These are phyloP conservation scores for Deinandra increscens DNA, from an alignment of 129 eudicot species.

Conservation along the genomic window DNA sequence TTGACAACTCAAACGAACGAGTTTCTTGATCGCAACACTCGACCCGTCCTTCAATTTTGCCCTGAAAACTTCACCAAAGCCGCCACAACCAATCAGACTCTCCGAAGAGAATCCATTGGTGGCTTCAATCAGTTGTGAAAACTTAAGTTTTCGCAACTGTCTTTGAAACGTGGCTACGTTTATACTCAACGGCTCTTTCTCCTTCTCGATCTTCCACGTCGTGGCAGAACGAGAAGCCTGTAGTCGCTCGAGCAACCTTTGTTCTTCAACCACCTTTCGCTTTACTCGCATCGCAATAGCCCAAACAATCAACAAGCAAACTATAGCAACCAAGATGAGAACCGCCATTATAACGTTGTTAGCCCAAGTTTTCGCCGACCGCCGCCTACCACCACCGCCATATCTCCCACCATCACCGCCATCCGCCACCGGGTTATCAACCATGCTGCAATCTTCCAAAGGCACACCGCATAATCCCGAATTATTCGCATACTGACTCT, in stretches of 20 bases:
- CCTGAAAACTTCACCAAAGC: slow-evolving; percentile 79
- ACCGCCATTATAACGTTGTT: slow-evolving; percentile 69
- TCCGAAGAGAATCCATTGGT: slow-evolving; percentile 80
- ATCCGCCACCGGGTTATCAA: slow-evolving; percentile 32
- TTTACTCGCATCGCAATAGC: slow-evolving; percentile 73
- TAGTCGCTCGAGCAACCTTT: slow-evolving; percentile 60
- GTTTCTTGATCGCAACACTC: slow-evolving; percentile 82
- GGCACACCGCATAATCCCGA: slow-evolving; percentile 85
- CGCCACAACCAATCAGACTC: slow-evolving; percentile 83
- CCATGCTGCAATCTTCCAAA: slow-evolving; percentile 50
- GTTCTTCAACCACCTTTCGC: slow-evolving; percentile 55
- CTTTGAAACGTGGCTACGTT: slow-evolving; percentile 84
- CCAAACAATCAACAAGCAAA: slow-evolving; percentile 71
- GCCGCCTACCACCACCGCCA: slow-evolving; percentile 36
- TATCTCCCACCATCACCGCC: slow-evolving; percentile 33
- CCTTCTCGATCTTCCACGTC: slow-evolving; percentile 94
- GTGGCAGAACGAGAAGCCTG: slow-evolving; percentile 78
- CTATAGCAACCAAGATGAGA: slow-evolving; percentile 59
- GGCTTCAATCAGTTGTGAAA: slow-evolving; percentile 78
- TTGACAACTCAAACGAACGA: slow-evolving; percentile 66
- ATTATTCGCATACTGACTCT: slow-evolving; percentile 74
- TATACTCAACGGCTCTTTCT: slow-evolving; percentile 85
- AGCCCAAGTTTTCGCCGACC: slow-evolving; percentile 55
- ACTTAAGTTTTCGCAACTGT: slow-evolving; percentile 70
- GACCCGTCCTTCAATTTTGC: slow-evolving; percentile 81